Conservation (phyloP, 192 early-diverging fungal genomes). For the Haplosporangium gracile region DNA sequence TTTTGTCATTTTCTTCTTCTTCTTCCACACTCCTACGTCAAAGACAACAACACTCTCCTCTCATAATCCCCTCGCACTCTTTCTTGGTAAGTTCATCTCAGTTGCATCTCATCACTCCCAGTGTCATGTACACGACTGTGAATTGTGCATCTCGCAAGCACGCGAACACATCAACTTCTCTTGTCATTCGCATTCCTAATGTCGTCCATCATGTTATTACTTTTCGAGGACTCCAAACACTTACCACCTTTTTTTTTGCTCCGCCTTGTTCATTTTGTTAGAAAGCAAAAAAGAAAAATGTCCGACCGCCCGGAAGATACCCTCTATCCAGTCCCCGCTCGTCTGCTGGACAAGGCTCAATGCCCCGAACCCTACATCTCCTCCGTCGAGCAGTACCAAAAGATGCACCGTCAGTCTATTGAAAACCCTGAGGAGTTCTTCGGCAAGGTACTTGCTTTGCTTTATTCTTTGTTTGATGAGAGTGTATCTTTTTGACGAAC, state of each 20-base stretch:
- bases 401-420: slow-evolving; percentile 83
- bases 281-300: slow-evolving; percentile 17
- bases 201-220: too few species aligned
- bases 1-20: neutral
- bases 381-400: slow-evolving; percentile 82
- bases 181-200: too few species aligned
- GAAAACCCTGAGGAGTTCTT: slow-evolving; percentile 84
- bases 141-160: too few species aligned
- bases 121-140: too few species aligned
- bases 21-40: too few species aligned
- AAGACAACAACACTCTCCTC: neutral
- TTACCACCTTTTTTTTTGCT: neutral
- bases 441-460: slow-evolving; percentile 69
- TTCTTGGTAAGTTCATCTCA: neutral
- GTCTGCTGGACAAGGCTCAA: slow-evolving; percentile 67
- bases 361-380: slow-evolving; percentile 77
- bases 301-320: slow-evolving; percentile 24
- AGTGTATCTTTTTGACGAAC: too few species aligned
- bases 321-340: slow-evolving; percentile 65
- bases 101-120: too few species aligned
- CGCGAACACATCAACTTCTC: too few species aligned
- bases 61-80: neutral
- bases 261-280: neutral
- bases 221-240: neutral
- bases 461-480: neutral